phyloP scores from a whole-genome alignment of 345 rosid species.

The Eucalyptus marginata region DNA sequence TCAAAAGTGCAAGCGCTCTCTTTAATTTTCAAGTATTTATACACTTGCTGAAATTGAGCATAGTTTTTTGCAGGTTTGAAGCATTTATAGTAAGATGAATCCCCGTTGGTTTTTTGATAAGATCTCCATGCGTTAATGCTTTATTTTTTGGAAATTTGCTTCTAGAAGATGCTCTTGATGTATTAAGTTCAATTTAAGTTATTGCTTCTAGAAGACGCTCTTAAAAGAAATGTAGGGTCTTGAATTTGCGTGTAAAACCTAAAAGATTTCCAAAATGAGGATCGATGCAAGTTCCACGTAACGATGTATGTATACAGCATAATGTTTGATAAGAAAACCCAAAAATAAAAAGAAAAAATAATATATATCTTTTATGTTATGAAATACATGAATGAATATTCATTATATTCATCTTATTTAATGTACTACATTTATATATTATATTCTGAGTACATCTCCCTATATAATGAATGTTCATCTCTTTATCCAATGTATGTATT shows the following conservation, averaged over 20 bases:
- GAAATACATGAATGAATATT: no score
- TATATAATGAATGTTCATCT: no score
- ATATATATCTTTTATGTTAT: no score
- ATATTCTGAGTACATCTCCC: no score
- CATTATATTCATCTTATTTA: no score
- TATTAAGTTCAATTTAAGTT: background rate
- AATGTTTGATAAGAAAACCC: no score
- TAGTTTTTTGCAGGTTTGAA: background rate
- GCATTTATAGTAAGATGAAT: background rate
- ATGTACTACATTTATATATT: no score
- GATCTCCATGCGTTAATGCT: background rate
- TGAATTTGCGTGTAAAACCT: background rate
- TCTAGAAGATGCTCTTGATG: background rate
- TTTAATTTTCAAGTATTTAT: background rate
- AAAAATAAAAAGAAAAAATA: no score
- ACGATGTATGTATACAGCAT: no score
- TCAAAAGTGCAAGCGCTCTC: background rate
- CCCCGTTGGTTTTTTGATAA: background rate
- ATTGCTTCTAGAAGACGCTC: background rate
- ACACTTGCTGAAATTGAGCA: background rate
- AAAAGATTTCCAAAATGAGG: no score
- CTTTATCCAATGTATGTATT: no score
- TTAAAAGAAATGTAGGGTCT: background rate
- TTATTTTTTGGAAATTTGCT: background rate
- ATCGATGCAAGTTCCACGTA: no score